These are phyloP conservation scores for Porpolomopsis calyptriformis DNA, from an alignment of 768 basidiomycete genomes.

Conservation along the genomic window DNA sequence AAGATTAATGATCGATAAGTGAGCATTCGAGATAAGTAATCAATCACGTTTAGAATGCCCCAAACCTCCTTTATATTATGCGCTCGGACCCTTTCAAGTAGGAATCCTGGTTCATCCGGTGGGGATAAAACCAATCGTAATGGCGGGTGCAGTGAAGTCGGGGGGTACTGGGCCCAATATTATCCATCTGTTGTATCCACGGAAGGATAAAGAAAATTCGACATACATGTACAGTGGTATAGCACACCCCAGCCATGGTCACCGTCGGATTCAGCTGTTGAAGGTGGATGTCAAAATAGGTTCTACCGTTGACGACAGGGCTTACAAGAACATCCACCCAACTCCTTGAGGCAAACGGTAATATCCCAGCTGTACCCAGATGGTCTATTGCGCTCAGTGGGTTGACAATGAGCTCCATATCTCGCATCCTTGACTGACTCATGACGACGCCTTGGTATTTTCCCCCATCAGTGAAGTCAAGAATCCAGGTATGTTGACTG, in stretches of 20 bases:
- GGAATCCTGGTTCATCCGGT: slow-evolving; percentile 69
- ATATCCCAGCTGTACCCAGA: slow-evolving; percentile 31
- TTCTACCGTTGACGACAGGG: slow-evolving; percentile 1
- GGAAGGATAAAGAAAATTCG: background rate
- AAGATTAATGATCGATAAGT: slow-evolving; percentile 1
- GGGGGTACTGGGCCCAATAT: slow-evolving; percentile 41
- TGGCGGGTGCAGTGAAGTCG: slow-evolving; percentile 56
- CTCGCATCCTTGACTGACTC: slow-evolving; percentile 63
- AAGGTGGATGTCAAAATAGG: slow-evolving; percentile 1
- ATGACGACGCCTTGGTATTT: slow-evolving; percentile 51
- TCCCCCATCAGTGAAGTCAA: slow-evolving; percentile 59
- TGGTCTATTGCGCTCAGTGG: slow-evolving; percentile 39
- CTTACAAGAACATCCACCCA: slow-evolving; percentile 60
- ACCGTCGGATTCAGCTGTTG: slow-evolving; percentile 45
- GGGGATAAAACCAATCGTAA: slow-evolving; percentile 53
- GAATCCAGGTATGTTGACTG: slow-evolving; percentile 44
- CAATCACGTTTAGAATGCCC: slow-evolving; percentile 58
- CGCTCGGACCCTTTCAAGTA: slow-evolving; percentile 61
- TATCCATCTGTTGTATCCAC: background rate
- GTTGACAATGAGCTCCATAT: slow-evolving; percentile 57
- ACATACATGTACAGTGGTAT: slow-evolving; percentile 59
- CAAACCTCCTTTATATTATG: slow-evolving; percentile 64
- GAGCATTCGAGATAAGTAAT: slow-evolving; percentile 4
- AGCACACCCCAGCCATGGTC: slow-evolving; percentile 45
- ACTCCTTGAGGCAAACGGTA: slow-evolving; percentile 40